phyloP scores from a whole-genome alignment of 2,329 filamentous ascomycete genomes.

The Purpureocillium lavendulum region DNA sequence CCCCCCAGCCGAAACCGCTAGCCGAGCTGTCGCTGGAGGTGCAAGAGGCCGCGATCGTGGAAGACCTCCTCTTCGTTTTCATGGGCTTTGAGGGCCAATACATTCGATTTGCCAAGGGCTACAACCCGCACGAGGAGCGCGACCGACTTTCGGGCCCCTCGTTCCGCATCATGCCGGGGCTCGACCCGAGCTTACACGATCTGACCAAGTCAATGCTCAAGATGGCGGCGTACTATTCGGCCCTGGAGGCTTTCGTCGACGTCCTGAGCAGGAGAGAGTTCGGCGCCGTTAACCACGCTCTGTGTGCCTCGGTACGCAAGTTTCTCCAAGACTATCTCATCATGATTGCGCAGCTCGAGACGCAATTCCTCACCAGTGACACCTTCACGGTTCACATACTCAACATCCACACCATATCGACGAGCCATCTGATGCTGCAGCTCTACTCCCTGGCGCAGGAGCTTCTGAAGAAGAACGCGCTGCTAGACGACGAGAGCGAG shows the following conservation, averaged over 20 bases:
- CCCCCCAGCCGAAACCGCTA: conserved; percentile 62
- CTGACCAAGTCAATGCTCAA: conserved; percentile 82
- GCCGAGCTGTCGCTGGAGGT: conserved; percentile 65
- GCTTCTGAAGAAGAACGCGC: conserved; percentile 76
- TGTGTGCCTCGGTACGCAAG: conserved; percentile 91
- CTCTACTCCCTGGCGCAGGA: conserved; percentile 83
- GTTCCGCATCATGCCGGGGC: conserved; percentile 70
- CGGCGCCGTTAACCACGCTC: conserved; percentile 87
- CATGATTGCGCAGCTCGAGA: conserved; percentile 86
- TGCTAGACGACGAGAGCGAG: conserved; percentile 73
- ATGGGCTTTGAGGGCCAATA: conserved; percentile 99
- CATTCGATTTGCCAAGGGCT: conserved; percentile 74
- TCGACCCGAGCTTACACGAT: conserved; percentile 88
- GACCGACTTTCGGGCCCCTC: conserved; percentile 75
- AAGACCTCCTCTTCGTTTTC: conserved; percentile 88
- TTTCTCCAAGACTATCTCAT: conserved; percentile 89
- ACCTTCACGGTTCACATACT: conserved; percentile 89
- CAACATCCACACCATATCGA: conserved; percentile 84
- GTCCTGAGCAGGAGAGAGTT: conserved; percentile 90
- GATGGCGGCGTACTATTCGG: conserved; percentile 89
- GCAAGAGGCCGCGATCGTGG: conserved; percentile 80
- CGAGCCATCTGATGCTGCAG: conserved; percentile 84
- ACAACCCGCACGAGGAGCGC: conserved; percentile 78
- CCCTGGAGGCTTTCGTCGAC: conserved; percentile 87
- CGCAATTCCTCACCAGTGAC: conserved; percentile 81